These are phyloP conservation scores for Cupressus sempervirens DNA, from an alignment of 75 land plant genomes.

Conservation along the genomic window DNA sequence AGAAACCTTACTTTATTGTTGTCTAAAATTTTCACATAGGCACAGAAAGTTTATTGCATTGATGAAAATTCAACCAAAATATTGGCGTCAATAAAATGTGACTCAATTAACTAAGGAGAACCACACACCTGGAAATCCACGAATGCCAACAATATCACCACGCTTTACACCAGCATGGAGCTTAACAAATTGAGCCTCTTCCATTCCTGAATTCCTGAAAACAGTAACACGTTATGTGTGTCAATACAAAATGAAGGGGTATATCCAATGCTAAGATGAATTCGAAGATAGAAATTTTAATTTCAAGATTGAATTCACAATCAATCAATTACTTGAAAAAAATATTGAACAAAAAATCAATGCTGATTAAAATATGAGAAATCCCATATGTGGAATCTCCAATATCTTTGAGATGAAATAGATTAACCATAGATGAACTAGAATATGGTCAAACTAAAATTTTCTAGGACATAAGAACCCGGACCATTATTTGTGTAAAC, in stretches of 20 bases:
- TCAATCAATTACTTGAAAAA: constrained; percentile 1
- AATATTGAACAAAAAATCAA: neutral
- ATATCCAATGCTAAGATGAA: neutral
- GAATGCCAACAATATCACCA: constrained; percentile 85
- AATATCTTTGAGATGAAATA: too few species aligned
- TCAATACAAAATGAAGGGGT: neutral
- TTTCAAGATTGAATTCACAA: neutral
- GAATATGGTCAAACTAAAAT: too few species aligned
- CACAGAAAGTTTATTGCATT: neutral
- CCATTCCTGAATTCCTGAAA: constrained; percentile 52
- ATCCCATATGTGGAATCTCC: neutral
- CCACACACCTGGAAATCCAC: constrained; percentile 79
- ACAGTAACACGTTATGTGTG: neutral
- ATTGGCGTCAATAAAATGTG: neutral
- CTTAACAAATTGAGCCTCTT: constrained; percentile 54
- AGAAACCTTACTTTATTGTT: neutral
- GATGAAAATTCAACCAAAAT: neutral
- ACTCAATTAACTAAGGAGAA: neutral
- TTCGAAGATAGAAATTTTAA: neutral
- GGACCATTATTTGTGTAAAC: too few species aligned
- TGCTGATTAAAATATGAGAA: neutral
- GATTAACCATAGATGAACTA: too few species aligned
- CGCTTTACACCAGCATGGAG: constrained; percentile 73
- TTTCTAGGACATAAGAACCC: too few species aligned
- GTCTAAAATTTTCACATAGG: neutral